phyloP scores from a whole-genome alignment of 1,284 basidiomycete species.

The Schizophyllum amplum region DNA sequence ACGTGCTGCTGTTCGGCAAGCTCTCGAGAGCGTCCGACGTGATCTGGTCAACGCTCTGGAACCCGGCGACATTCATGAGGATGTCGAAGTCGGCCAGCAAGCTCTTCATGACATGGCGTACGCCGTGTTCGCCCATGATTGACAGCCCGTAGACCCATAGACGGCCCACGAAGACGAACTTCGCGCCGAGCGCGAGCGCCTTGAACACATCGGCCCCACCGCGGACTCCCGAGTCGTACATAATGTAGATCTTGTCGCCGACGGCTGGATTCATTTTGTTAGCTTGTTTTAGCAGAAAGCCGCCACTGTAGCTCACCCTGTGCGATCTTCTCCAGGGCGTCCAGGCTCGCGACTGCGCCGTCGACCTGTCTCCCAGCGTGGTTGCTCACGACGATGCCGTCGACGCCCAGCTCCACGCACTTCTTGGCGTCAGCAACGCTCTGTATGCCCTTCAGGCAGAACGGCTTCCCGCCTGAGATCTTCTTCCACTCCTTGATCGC shows the following conservation, averaged over 20 bases:
- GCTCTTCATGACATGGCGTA: conserved; percentile 56
- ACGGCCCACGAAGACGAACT: conserved; percentile 56
- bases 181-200: conserved; percentile 61
- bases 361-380: conserved; percentile 84
- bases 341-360: conserved; percentile 65
- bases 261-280: conserved; percentile 46
- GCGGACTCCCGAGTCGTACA: conserved; percentile 78
- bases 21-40: not conserved
- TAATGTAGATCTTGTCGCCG: conserved; percentile 50
- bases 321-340: conserved; percentile 52
- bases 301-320: not conserved
- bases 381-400: conserved; percentile 77
- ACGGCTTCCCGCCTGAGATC: conserved; percentile 36
- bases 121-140: conserved; percentile 56
- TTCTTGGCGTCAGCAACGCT: conserved; percentile 52
- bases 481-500: conserved; percentile 49
- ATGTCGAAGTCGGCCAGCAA: conserved; percentile 57
- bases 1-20: not conserved
- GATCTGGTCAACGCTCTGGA: not conserved
- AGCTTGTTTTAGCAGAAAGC: conserved; percentile 33
- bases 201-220: conserved; percentile 72
- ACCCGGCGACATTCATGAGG: conserved; percentile 43
- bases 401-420: conserved; percentile 55
- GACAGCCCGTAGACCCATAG: conserved; percentile 57
- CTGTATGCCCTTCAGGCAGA: conserved; percentile 65